Evolutionary conservation across 2,329 filamentous ascomycete species (phyloP).

Genomic region (Thyridium curvatum): DNA sequence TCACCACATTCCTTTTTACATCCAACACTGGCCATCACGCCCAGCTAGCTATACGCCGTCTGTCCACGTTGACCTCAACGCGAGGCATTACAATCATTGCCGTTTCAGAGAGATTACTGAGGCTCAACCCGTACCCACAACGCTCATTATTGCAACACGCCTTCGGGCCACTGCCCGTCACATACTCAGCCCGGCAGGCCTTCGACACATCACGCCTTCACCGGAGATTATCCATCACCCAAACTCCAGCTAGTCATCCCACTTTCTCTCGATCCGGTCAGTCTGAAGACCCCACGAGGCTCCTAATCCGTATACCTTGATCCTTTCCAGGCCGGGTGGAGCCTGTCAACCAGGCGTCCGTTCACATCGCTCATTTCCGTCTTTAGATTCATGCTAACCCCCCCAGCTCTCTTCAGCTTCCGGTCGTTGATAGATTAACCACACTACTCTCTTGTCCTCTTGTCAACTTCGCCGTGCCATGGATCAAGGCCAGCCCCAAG

Average conservation of each 20-base stretch:
- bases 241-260: no score
- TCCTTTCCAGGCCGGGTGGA: no score
- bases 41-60: conserved; percentile 4
- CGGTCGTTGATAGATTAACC: conserved; percentile 27
- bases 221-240: no score
- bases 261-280: no score
- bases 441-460: conserved; percentile 21
- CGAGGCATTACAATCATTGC: conserved; percentile 31
- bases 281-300: no score
- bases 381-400: conserved; percentile 31
- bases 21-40: conserved; percentile 6
- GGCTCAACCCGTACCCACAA: conserved; percentile 3
- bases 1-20: conserved; percentile 34
- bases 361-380: conserved; percentile 15
- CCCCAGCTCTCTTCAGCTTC: conserved; percentile 24
- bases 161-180: no score
- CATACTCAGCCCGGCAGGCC: no score
- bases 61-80: conserved; percentile 26
- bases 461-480: conserved; percentile 31
- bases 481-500: conserved; percentile 44
- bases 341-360: no score
- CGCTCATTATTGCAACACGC: no score
- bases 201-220: no score
- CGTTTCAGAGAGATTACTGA: conserved; percentile 16
- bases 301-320: no score